These are phyloP conservation scores for Yarrowia sp. DNA, from an alignment of 805 yeast species.

Conservation along the genomic window DNA sequence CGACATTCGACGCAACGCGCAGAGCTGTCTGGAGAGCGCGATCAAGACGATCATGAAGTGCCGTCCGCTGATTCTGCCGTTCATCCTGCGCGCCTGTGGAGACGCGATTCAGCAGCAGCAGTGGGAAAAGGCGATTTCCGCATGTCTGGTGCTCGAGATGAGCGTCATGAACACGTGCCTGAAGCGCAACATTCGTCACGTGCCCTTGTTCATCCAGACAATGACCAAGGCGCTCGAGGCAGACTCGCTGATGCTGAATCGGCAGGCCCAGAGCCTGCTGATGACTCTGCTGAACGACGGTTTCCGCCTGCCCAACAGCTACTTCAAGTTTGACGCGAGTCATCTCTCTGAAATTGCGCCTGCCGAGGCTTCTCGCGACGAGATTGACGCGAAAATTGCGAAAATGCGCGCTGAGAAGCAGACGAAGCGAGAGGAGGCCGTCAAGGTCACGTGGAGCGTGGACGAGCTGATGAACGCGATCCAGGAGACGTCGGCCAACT, in stretches of 20 bases:
- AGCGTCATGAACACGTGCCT: conserved; percentile 58
- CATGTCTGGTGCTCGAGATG: conserved; percentile 55
- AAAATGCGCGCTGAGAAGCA: conserved; percentile 28
- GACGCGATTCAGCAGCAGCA: conserved; percentile 51
- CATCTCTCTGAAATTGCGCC: conserved; percentile 31
- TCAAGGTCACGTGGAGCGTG: not conserved
- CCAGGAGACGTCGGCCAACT: not conserved
- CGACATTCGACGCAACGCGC: conserved; percentile 68
- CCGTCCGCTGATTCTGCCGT: conserved; percentile 52
- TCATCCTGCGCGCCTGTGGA: conserved; percentile 50
- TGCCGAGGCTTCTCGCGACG: conserved; percentile 8
- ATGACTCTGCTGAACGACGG: conserved; percentile 38
- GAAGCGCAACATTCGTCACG: conserved; percentile 54
- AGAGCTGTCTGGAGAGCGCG: conserved; percentile 60
- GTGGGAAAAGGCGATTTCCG: conserved; percentile 59
- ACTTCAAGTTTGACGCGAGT: conserved; percentile 25
- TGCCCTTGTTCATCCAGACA: conserved; percentile 49
- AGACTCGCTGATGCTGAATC: conserved; percentile 56
- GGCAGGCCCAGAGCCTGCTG: conserved; percentile 38
- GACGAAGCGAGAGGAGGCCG: conserved; percentile 30
- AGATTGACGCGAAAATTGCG: conserved; percentile 23
- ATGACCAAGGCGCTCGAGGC: conserved; percentile 55
- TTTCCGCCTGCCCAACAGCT: conserved; percentile 49
- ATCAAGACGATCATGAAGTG: conserved; percentile 70
- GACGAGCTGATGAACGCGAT: not conserved